Base-by-base conservation (phyloP, 2,329 filamentous ascomycete species). In the Aspergillus pseudoviridinutans region DNA sequence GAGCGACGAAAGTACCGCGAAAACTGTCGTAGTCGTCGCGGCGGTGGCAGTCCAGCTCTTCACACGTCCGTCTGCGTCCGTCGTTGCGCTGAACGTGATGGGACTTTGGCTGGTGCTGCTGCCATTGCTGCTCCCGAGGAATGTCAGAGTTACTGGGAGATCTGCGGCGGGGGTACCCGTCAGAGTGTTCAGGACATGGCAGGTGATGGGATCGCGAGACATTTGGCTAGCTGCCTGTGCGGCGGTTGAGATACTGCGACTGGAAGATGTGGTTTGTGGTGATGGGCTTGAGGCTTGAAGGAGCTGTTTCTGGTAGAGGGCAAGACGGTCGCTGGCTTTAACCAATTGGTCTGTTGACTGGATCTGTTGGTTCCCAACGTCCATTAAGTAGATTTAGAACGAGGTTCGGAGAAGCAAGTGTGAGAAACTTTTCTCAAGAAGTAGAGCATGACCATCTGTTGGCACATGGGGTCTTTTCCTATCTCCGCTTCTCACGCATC, bases 81-180 rank as follows among this genome's bases (percentile, higher is more conserved):
- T 80, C 22, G 66, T 70, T 41, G 75, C 76, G 55, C 62, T 65
- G 67, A 77, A 78, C 24, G 58, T 69, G 54, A 66, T 53, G 20
- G 64, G 61, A 38, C 57, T 62, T 27, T 63, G 58, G 58, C 58
- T 51, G 66, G 74, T 57, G 51, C 59, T 65, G 49, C 64, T 46
- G 12, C 50, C 20, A 60, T 78, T 74, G 51, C 90, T 77, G 27
- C 88, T 47, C 14, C 44, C 50, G 65, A 97, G 76, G 52, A 84
- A 75, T 2, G 77, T 78, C 35, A 82, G 74, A 0, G 76, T 77
- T 63, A 82, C 82, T 29, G 78, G 76, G 22, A 84, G 72, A 25
- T 76, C 68, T 1, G 76, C 72, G 22, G 74, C 75, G 9, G 78
- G 75, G 9, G 76, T 77, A 50, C 77, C 76, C 50, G 76, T 76